Evolutionary conservation across 495 filamentous ascomycete genomes (phyloP), one percentile per base, ranked within the genome.

Genomic region (Lasiosphaeria hispida): DNA sequence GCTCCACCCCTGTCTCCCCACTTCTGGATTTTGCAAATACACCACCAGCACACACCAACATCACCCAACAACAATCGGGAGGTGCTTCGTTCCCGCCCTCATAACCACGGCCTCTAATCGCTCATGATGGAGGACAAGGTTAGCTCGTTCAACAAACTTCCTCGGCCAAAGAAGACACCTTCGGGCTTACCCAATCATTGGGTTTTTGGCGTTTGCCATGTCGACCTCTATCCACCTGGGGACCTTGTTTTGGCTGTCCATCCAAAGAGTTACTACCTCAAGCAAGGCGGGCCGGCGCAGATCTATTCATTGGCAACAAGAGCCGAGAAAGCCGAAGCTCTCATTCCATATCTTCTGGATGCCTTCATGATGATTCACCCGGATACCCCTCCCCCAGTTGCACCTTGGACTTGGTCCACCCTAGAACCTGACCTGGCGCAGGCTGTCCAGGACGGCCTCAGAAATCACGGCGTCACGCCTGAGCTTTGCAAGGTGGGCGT

Each of bases 351-450:
- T 15, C 55, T 58, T 23, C 38, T 58, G 15, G 45, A 50, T 14
- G 54, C 43, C 43, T 57, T 57, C 18, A 34, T 18, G 19, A 9
- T 18, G n/a, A 9, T 11, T 13, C 30, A 37, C 11, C 17, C 4
- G n/a, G 11, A 10, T 33, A 10, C 2, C 10, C 33, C 34, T 15
- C 10, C 7, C 2, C 34, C 54, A 14, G 1, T 51, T 10, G 55
- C 48, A 11, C 55, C 55, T 7, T 52, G 55, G 55, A 43, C 55
- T 10, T 58, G 47, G 55, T 52, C 55, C 10, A 58, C 55, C 5
- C 15, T 37, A 13, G 48, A 58, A 36, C 23, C 55, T 2, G 47
- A 41, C 30, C n/a, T 52, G 45, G 55, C 48, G 10, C 13, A 37
- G 30, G 47, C 38, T 1, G 1, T 58, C 8, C 30, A 44, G 39